phyloP scores from a whole-genome alignment of 2,329 filamentous ascomycete genomes.

The Neonectria ditissima region DNA sequence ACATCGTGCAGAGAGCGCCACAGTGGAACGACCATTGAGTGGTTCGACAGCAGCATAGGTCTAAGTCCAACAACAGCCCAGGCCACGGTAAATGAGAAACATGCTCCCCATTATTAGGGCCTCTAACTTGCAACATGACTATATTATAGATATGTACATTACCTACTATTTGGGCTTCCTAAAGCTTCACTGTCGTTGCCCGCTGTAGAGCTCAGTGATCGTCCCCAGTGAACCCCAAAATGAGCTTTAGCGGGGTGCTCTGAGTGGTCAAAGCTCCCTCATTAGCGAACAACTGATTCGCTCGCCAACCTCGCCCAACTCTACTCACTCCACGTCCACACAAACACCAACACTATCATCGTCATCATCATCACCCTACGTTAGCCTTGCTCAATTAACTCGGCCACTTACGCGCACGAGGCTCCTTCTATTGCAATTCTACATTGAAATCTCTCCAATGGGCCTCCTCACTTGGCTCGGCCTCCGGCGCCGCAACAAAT shows the following conservation, averaged over 20 bases:
- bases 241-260: neutral
- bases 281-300: slow-evolving; percentile 21
- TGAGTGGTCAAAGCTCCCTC: slow-evolving; percentile 10
- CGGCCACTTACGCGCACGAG: neutral
- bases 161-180: neutral
- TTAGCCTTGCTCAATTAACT: neutral
- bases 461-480: slow-evolving; percentile 58
- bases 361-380: neutral
- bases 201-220: too few species aligned
- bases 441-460: slow-evolving; percentile 49
- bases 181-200: neutral
- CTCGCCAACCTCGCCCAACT: slow-evolving; percentile 33
- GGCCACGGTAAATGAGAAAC: neutral
- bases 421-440: too few species aligned
- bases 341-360: slow-evolving; percentile 21
- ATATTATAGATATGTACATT: neutral
- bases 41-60: slow-evolving; percentile 19
- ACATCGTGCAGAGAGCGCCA: neutral
- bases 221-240: neutral
- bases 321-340: slow-evolving; percentile 3
- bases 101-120: neutral
- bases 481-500: slow-evolving; percentile 60
- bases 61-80: too few species aligned
- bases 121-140: neutral
- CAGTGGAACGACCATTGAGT: slow-evolving; percentile 31